Conservation (phyloP, 2,329 filamentous ascomycete species). For the Paramyrothecium sp. region DNA sequence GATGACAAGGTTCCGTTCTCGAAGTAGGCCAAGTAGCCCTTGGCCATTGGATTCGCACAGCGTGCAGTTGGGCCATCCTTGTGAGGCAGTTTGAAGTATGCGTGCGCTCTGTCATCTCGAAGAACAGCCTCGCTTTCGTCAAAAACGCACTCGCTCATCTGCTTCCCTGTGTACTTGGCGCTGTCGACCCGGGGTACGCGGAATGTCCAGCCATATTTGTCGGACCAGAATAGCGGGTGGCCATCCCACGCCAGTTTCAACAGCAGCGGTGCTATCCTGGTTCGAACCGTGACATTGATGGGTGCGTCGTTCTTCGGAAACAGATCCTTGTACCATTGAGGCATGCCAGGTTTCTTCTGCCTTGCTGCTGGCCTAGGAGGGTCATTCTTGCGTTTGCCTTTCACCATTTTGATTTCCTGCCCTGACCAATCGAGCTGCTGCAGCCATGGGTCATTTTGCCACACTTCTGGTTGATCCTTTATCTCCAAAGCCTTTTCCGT, state of each 20-base stretch:
- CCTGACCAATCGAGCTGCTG: conserved; percentile 93
- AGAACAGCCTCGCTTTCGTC: conserved; percentile 69
- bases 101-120: conserved; percentile 61
- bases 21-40: conserved; percentile 87
- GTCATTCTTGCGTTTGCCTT: conserved; percentile 84
- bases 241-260: conserved; percentile 86
- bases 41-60: conserved; percentile 85
- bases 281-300: conserved; percentile 81
- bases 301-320: conserved; percentile 66
- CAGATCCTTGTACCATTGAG: conserved; percentile 92
- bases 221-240: conserved; percentile 87
- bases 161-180: conserved; percentile 65
- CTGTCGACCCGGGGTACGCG: conserved; percentile 64
- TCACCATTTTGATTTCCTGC: conserved; percentile 87
- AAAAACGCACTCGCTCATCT: conserved; percentile 75
- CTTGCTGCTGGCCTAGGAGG: conserved; percentile 72
- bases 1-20: conserved; percentile 86
- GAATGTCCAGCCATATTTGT: conserved; percentile 92
- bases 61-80: conserved; percentile 87
- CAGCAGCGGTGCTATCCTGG: conserved; percentile 81
- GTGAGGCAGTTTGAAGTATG: conserved; percentile 93
- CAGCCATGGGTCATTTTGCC: conserved; percentile 84
- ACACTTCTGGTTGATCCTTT: conserved; percentile 67
- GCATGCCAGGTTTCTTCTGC: conserved; percentile 94
- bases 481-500: conserved; percentile 75